Evolutionary conservation across 1,284 basidiomycete species (phyloP).

Genomic region (Cryptococcus jaspeensis): DNA sequence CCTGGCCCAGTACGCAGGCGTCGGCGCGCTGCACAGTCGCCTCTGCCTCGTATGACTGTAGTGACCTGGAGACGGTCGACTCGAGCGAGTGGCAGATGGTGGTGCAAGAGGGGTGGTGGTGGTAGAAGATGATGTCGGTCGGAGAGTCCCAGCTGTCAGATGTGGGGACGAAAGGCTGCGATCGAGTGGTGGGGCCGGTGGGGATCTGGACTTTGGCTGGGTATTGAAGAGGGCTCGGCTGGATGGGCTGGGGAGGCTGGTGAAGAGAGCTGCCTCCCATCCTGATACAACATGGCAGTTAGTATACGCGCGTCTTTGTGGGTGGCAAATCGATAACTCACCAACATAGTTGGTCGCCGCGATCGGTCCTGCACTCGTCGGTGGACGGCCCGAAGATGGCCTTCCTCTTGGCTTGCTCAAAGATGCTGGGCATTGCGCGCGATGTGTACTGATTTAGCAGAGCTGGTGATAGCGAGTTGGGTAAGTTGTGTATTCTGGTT

Average conservation of each 20-base stretch:
- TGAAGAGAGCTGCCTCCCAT: neutral
- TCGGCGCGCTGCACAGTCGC: too few relatives aligned
- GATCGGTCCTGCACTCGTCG: neutral
- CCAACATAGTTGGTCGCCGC: neutral
- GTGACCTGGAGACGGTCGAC: too few relatives aligned
- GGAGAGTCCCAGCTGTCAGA: neutral
- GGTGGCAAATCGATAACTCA: too few relatives aligned
- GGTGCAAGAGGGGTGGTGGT: neutral
- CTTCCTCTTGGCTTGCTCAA: too few relatives aligned
- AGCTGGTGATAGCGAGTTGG: neutral
- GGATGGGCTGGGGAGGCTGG: neutral
- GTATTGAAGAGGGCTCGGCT: neutral
- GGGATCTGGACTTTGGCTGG: neutral
- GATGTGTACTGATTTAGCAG: neutral
- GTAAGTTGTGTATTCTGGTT: too few relatives aligned
- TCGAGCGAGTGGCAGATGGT: neutral
- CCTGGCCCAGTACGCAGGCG: too few relatives aligned
- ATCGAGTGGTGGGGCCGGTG: neutral
- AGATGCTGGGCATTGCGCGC: too few relatives aligned
- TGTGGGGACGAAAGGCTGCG: neutral
- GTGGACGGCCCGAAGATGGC: too few relatives aligned
- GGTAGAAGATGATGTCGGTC: constrained; percentile 3
- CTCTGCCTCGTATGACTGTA: too few relatives aligned
- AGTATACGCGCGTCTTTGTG: too few relatives aligned
- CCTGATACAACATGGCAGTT: neutral